These are phyloP conservation scores for Lipomyces chichibuensis DNA, from an alignment of 805 yeast species.

Conservation along the genomic window DNA sequence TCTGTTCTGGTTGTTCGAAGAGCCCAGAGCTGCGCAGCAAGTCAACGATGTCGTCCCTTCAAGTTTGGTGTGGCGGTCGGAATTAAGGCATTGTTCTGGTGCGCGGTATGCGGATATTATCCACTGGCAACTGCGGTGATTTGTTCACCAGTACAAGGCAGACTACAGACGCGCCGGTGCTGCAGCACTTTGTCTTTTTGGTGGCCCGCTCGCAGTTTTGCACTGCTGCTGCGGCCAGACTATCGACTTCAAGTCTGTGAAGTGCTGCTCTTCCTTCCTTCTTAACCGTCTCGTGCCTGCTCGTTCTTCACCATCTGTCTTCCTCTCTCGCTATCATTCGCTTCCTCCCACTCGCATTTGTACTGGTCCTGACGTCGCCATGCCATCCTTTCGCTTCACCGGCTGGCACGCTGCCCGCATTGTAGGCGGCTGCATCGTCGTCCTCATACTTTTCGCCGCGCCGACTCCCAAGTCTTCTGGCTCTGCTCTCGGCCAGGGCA, in stretches of 20 bases:
- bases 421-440: constrained; percentile 16
- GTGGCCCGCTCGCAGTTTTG: neutral
- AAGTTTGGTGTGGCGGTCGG: too few relatives aligned
- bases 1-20: too few relatives aligned
- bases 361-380: neutral
- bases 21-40: too few relatives aligned
- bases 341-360: neutral
- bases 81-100: neutral
- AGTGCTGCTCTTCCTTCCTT: neutral
- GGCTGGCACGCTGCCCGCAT: constrained; percentile 13
- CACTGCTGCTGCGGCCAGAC: neutral
- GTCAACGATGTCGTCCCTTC: too few relatives aligned
- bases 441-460: constrained; percentile 10
- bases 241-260: neutral
- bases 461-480: neutral
- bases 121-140: neutral
- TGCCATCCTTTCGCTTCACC: constrained; percentile 7
- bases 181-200: neutral
- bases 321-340: neutral
- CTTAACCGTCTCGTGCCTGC: neutral
- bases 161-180: neutral
- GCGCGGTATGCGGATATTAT: neutral
- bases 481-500: neutral
- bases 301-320: neutral
- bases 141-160: neutral